Evolutionary conservation across 2,329 filamentous ascomycete species (phyloP), one percentile per base, ranked within the genome.

Genomic region (Plenodomus biglobosus): DNA sequence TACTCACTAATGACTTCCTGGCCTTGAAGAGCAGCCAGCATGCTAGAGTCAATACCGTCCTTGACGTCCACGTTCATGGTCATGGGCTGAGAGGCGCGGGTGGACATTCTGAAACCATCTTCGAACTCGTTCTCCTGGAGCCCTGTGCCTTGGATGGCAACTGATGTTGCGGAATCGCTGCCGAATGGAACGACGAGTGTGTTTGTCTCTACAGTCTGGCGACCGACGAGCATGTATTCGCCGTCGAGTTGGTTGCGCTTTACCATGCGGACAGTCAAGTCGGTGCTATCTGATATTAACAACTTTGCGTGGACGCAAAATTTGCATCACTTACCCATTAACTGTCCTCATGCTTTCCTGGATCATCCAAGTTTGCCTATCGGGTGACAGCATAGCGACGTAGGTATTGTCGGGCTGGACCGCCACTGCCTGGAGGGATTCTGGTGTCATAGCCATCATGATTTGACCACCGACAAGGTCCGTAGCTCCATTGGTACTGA

Each of bases 111-210:
- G 62, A 72, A 71, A 35, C 69, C 69, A 46, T 72, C 69, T 42
- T 64, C 59, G 49, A 70, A 72, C 53, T 72, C 69, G 44, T 68
- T 68, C 59, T 72, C 69, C 50, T 72, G 69, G 11, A 72, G 64
- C 41, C 69, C 69, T 6, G 65, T 67, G 7, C 68, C 68, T 15
- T 62, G 57, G 16, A 72, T 66, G 27, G 59, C 62, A 20, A 72
- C 64, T 17, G 58, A 56, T 8, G 58, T 60, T 2, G 55, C 50
- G 19, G 48, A 55, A 38, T 62, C 59, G 40, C 52, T 63, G 8
- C 66, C 65, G 40, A 72, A 72, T 11, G 61, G 56, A 15, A 63
- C 62, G n/a, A 72, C 61, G 19, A 64, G 42, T 24, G 63, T 61
- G 42, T 68, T 68, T 24, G 68, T 70, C 43, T 68, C 69, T 10